phyloP scores from a whole-genome alignment of 495 filamentous ascomycete genomes.

The Xylaria palmicola region DNA sequence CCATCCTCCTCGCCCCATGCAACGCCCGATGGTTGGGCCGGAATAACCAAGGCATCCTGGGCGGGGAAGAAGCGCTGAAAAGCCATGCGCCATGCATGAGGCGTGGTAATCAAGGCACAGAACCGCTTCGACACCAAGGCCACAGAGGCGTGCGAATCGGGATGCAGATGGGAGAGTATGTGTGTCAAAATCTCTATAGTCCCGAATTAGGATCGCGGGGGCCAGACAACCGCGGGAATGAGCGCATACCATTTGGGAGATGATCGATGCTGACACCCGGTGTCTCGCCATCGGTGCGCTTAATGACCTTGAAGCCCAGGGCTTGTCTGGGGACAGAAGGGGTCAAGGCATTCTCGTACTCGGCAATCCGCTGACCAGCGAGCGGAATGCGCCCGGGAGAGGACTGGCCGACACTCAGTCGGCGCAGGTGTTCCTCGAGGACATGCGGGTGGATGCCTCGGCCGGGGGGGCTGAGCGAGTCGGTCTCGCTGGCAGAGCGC shows the following conservation, averaged over 20 bases:
- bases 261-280: constrained; percentile 56
- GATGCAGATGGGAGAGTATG: constrained; percentile 83
- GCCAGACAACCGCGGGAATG: not conserved
- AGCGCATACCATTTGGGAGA: constrained; percentile 76
- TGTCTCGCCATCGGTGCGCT: constrained; percentile 41
- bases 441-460: constrained; percentile 33
- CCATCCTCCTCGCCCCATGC: constrained; percentile 46
- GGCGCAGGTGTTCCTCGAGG: constrained; percentile 38
- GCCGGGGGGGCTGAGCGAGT: constrained; percentile 15
- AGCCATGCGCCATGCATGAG: constrained; percentile 86
- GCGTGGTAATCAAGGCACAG: constrained; percentile 77
- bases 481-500: constrained; percentile 23
- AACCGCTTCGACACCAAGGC: constrained; percentile 83
- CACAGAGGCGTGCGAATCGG: constrained; percentile 71
- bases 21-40: constrained; percentile 36
- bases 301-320: constrained; percentile 62
- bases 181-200: constrained; percentile 82
- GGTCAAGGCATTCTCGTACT: constrained; percentile 67
- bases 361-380: constrained; percentile 59
- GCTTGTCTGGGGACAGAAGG: constrained; percentile 45
- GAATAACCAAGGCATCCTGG: constrained; percentile 47
- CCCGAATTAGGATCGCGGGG: constrained; percentile 18
- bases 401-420: constrained; percentile 40
- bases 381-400: constrained; percentile 29
- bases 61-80: constrained; percentile 88